phyloP scores from a whole-genome alignment of 139 green algal genomes.

The Tetraselmis chui region DNA sequence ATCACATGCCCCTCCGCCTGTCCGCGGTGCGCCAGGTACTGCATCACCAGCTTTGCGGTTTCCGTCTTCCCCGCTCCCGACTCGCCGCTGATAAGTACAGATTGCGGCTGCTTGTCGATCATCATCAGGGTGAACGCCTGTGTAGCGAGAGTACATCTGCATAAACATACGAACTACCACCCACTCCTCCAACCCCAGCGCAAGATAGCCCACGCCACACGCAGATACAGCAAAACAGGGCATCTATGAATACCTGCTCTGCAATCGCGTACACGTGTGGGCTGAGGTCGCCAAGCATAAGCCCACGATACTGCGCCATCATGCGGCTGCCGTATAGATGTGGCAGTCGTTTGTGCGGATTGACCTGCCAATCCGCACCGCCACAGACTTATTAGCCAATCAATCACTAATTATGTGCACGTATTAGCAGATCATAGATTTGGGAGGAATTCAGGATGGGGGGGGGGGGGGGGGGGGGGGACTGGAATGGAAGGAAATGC shows the following conservation, averaged over 20 bases:
- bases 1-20: not conserved
- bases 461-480: not conserved
- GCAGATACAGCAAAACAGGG: no score
- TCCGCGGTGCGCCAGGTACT: slow-evolving; percentile 48
- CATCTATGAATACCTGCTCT: slow-evolving; percentile 50
- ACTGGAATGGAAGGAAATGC: not conserved
- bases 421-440: not conserved
- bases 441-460: not conserved
- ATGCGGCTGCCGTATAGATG: slow-evolving; percentile 72
- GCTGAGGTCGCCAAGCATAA: slow-evolving; percentile 61
- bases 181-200: not conserved
- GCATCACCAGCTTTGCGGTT: slow-evolving; percentile 60
- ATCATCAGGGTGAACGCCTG: slow-evolving; percentile 54
- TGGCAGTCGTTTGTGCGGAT: slow-evolving; percentile 65
- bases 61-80: slow-evolving; percentile 92
- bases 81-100: slow-evolving; percentile 66
- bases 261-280: slow-evolving; percentile 80
- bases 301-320: slow-evolving; percentile 74
- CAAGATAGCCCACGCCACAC: no score
- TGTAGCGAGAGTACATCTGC: no score
- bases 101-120: slow-evolving; percentile 50
- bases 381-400: not conserved
- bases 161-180: no score
- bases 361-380: slow-evolving; percentile 37
- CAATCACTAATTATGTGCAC: not conserved